Evolutionary conservation across 106 monocot species (phyloP).

Genomic region (Acorus calamus): DNA sequence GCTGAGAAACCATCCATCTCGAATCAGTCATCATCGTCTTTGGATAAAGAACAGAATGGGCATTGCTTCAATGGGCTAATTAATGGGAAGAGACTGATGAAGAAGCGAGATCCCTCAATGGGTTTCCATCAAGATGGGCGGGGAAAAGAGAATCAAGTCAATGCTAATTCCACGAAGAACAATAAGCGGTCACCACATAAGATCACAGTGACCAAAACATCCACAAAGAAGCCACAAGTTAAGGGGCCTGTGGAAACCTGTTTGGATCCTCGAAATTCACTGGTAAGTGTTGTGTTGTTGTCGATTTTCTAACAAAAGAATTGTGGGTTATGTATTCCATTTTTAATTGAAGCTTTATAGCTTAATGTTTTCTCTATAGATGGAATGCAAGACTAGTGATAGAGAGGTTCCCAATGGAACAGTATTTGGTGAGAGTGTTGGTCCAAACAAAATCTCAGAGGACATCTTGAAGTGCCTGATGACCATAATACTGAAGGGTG

Average conservation of each 20-base stretch:
- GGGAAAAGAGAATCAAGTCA: constrained; percentile 54
- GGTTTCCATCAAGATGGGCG: constrained; percentile 11
- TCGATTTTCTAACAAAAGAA: no score
- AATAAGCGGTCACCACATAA: constrained; percentile 31
- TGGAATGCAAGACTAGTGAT: neutral
- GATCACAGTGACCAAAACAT: constrained; percentile 7
- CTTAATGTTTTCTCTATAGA: no score
- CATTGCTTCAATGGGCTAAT: constrained; percentile 13
- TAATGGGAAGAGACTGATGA: constrained; percentile 10
- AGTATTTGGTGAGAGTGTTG: constrained; percentile 15
- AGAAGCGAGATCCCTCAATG: constrained; percentile 15
- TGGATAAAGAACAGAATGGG: constrained; percentile 9
- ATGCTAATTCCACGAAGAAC: constrained; percentile 21
- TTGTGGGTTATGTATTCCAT: no score
- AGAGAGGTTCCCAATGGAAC: constrained; percentile 10
- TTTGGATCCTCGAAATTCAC: no score
- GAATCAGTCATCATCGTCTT: neutral
- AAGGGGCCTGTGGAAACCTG: no score
- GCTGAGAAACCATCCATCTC: no score
- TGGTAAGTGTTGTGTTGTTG: no score
- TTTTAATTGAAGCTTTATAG: no score
- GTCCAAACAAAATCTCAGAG: constrained; percentile 70
- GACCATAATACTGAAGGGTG: constrained; percentile 30
- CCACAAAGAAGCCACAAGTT: constrained; percentile 6
- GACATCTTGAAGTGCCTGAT: constrained; percentile 54